Evolutionary conservation across 192 early-diverging fungal genomes (phyloP).

Genomic region (Linderina pennispora): DNA sequence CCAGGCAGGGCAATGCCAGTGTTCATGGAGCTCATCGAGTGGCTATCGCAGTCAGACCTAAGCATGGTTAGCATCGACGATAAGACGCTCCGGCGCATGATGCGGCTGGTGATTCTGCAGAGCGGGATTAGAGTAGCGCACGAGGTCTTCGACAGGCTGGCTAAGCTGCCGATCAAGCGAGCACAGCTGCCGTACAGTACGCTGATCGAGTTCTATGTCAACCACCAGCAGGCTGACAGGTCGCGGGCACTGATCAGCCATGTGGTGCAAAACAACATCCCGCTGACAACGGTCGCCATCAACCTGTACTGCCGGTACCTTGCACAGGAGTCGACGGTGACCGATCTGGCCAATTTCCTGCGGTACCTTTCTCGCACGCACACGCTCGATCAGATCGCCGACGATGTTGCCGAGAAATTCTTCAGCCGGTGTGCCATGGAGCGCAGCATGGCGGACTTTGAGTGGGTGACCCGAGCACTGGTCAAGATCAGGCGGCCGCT

Average conservation of each 20-base stretch:
- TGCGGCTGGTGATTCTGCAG: constrained; percentile 10
- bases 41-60: constrained; percentile 5
- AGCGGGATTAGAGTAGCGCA: constrained; percentile 16
- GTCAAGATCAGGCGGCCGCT: background rate
- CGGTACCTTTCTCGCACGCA: constrained; percentile 26
- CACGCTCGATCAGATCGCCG: constrained; percentile 3
- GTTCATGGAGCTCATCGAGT: constrained; percentile 13
- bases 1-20: constrained; percentile 2
- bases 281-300: constrained; percentile 2
- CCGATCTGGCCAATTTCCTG: constrained; percentile 34
- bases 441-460: constrained; percentile 19
- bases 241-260: constrained; percentile 12
- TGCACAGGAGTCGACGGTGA: background rate
- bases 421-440: constrained; percentile 8
- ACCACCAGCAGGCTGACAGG: constrained; percentile 7
- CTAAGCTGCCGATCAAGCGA: constrained; percentile 6
- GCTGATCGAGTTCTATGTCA: constrained; percentile 29
- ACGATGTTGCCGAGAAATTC: constrained; percentile 10
- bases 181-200: constrained; percentile 19
- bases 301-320: constrained; percentile 19
- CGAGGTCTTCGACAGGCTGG: constrained; percentile 15
- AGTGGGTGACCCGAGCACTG: constrained; percentile 19
- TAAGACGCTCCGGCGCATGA: background rate
- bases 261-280: constrained; percentile 26
- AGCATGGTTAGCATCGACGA: constrained; percentile 1